A percentile compares a stretch with the other conserved stretches of the same genome.
These are phyloP conservation scores for Rutstroemia sp. DNA, from an alignment of 2,329 filamentous ascomycete genomes.

Conservation along the genomic window DNA sequence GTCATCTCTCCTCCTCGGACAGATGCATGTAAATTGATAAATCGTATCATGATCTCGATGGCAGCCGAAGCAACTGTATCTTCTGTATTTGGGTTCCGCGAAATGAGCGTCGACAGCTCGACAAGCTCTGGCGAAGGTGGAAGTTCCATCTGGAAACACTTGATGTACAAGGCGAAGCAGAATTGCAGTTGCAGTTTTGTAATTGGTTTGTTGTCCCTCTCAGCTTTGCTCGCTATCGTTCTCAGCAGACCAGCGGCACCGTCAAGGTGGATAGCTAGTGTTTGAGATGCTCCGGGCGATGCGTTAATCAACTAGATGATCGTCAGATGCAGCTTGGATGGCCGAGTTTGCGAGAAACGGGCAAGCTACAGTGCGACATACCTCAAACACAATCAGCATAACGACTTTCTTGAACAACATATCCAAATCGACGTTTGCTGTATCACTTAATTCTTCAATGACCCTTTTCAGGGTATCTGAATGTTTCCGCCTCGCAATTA, in stretches of 20 bases:
- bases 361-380: constrained; percentile 5
- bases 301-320: constrained; percentile 9
- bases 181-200: not conserved
- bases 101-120: not conserved
- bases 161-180: not conserved
- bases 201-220: not conserved
- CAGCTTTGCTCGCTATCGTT: constrained; percentile 5
- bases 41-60: constrained; percentile 9
- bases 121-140: not conserved
- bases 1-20: constrained; percentile 2
- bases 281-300: constrained; percentile 11
- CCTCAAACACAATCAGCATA: constrained; percentile 45
- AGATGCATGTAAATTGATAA: constrained; percentile 14
- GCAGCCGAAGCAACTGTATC: not conserved
- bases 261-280: constrained; percentile 19
- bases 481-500: constrained; percentile 43
- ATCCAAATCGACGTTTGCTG: constrained; percentile 39
- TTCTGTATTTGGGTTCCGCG: not conserved
- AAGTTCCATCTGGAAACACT: not conserved
- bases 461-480: constrained; percentile 41
- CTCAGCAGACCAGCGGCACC: constrained; percentile 17
- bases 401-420: constrained; percentile 46
- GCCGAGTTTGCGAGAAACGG: not conserved
- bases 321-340: not conserved
- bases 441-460: constrained; percentile 38